Evolutionary conservation across 495 filamentous ascomycete genomes (phyloP).

Genomic region (Daldinia decipiens): DNA sequence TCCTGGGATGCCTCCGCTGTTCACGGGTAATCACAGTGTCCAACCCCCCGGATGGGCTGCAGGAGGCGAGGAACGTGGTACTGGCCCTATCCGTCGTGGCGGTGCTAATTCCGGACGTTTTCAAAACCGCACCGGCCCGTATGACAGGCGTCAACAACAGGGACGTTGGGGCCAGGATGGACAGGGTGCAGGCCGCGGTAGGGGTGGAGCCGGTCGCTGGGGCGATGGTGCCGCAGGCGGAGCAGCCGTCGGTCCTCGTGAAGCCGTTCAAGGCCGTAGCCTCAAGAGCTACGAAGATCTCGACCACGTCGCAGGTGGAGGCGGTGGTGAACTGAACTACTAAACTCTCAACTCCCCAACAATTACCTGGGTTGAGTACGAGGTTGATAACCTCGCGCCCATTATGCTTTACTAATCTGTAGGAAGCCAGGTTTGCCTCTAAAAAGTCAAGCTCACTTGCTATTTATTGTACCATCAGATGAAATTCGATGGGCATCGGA

Average conservation of each 20-base stretch:
- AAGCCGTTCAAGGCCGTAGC: slow-evolving; percentile 88
- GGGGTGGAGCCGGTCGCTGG: slow-evolving; percentile 67
- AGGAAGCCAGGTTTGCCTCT: background rate
- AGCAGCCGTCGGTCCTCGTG: slow-evolving; percentile 79
- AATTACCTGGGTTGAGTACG: background rate
- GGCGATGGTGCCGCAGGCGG: slow-evolving; percentile 70
- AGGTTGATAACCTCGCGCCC: background rate
- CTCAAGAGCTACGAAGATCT: slow-evolving; percentile 97
- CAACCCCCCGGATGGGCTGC: slow-evolving; percentile 59
- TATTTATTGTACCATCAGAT: slow-evolving; percentile 7
- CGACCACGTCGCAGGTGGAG: slow-evolving; percentile 75
- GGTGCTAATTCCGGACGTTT: slow-evolving; percentile 54
- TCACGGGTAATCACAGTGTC: slow-evolving; percentile 63
- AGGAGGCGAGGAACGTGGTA: slow-evolving; percentile 58
- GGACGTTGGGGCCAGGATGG: slow-evolving; percentile 53
- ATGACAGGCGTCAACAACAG: slow-evolving; percentile 61
- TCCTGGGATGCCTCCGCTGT: slow-evolving; percentile 61
- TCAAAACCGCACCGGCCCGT: slow-evolving; percentile 60
- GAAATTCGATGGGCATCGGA: background rate
- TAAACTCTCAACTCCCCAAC: slow-evolving; percentile 48
- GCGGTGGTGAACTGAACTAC: slow-evolving; percentile 71
- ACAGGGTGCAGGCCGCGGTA: slow-evolving; percentile 54
- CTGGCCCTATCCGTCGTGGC: slow-evolving; percentile 60
- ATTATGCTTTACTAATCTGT: background rate
- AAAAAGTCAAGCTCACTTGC: background rate